phyloP scores from a whole-genome alignment of 306 rosid species.

The Mimosa pudica region DNA sequence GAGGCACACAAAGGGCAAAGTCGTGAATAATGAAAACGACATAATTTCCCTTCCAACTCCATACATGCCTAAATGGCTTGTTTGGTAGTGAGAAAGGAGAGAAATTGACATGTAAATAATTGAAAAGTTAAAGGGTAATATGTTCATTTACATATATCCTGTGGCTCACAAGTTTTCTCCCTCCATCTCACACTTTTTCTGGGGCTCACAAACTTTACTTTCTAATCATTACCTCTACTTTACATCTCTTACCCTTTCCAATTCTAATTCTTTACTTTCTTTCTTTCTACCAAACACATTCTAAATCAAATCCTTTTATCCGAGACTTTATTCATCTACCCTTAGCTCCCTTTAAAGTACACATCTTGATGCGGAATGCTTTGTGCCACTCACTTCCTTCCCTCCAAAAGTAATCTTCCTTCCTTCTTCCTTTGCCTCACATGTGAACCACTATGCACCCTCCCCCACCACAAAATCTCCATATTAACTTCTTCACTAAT shows the following conservation, averaged over 20 bases:
- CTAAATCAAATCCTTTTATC: conserved; percentile 36
- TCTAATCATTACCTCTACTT: no score
- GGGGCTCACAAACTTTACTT: no score
- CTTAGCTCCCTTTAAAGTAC: conserved; percentile 39
- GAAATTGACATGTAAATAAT: no score
- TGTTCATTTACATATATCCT: no score
- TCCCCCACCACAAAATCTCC: conserved; percentile 29
- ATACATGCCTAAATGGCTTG: background rate
- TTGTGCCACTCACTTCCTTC: conserved; percentile 35
- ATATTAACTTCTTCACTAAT: background rate
- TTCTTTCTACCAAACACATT: no score
- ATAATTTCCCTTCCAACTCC: conserved; percentile 30
- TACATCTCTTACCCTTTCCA: no score
- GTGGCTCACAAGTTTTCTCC: no score
- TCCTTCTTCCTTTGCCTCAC: conserved; percentile 6
- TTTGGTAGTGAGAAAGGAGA: no score
- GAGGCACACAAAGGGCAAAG: no score
- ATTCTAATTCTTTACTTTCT: no score
- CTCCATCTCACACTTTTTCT: no score
- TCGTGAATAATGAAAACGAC: background rate
- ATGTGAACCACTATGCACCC: conserved; percentile 35
- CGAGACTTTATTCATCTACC: conserved; percentile 38
- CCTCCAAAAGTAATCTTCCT: conserved; percentile 1
- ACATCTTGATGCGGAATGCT: conserved; percentile 38
- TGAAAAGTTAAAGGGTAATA: no score